These are phyloP conservation scores for Lactarius hengduanensis DNA, from an alignment of 768 basidiomycete genomes.

Conservation along the genomic window DNA sequence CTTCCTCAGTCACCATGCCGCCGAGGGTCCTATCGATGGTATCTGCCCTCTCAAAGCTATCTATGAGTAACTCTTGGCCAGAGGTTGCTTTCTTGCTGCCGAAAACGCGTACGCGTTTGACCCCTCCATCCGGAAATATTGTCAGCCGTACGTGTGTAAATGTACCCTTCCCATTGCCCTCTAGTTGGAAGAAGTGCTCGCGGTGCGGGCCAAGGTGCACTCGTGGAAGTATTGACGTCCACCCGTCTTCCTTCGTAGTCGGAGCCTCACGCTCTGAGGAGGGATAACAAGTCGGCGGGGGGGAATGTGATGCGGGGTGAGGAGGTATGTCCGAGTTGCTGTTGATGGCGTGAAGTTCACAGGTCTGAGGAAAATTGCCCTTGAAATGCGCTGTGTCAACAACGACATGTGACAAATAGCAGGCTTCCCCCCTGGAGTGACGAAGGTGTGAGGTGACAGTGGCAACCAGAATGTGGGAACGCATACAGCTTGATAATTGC, in stretches of 20 bases:
- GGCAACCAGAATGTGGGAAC: conserved; percentile 1
- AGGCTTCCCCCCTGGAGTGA: conserved; percentile 61
- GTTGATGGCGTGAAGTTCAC: conserved; percentile 66
- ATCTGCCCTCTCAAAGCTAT: conserved; percentile 3
- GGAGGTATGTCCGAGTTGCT: conserved; percentile 38
- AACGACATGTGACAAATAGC: conserved; percentile 72
- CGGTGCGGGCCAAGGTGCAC: conserved; percentile 86
- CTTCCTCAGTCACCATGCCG: not conserved
- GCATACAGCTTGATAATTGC: conserved; percentile 84
- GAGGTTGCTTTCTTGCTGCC: conserved; percentile 46
- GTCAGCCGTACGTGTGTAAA: conserved; percentile 87
- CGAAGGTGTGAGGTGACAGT: not conserved
- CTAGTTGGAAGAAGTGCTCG: conserved; percentile 86
- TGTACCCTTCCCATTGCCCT: conserved; percentile 51
- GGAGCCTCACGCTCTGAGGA: conserved; percentile 33
- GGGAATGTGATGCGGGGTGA: conserved; percentile 22
- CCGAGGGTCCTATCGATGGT: not conserved
- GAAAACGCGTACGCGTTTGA: conserved; percentile 90
- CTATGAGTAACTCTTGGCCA: not conserved
- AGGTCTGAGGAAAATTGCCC: conserved; percentile 92
- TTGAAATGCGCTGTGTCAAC: conserved; percentile 96
- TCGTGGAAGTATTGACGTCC: conserved; percentile 73
- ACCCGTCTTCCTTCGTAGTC: conserved; percentile 44
- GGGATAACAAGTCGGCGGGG: conserved; percentile 25
- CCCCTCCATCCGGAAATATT: conserved; percentile 92